Conservation (phyloP, 176 grass and related monocot species). For the Oryza meyeriana region DNA sequence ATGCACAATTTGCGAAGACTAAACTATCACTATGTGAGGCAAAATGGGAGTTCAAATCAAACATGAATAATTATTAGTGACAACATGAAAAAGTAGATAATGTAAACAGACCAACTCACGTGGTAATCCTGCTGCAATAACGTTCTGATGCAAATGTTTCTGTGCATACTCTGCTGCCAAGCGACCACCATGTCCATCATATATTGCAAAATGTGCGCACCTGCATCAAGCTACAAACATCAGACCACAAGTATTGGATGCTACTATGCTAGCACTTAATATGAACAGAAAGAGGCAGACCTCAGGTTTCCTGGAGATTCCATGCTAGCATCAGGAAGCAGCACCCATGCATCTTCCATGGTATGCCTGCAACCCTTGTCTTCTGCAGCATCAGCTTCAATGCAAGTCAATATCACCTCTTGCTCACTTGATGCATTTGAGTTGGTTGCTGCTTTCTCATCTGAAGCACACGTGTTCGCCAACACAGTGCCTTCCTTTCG, state of each 20-base stretch:
- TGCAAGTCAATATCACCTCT: slow-evolving; percentile 25
- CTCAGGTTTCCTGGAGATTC: slow-evolving; percentile 59
- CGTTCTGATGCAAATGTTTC: slow-evolving; percentile 79
- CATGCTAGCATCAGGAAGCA: slow-evolving; percentile 50
- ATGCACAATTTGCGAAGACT: neutral
- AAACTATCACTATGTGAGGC: neutral
- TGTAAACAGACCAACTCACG: slow-evolving; percentile 99
- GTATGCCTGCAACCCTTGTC: slow-evolving; percentile 83
- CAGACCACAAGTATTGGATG: neutral
- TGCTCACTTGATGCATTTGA: slow-evolving; percentile 18
- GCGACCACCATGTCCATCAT: slow-evolving; percentile 82
- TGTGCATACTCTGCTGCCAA: slow-evolving; percentile 78
- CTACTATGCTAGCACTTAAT: neutral
- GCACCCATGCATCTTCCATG: slow-evolving; percentile 86
- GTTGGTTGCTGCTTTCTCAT: slow-evolving; percentile 22
- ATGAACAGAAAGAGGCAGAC: slow-evolving; percentile 38
- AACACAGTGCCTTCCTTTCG: neutral
- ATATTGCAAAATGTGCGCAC: slow-evolving; percentile 81
- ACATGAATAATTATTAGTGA: neutral
- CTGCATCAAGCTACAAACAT: slow-evolving; percentile 34
- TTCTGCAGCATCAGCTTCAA: slow-evolving; percentile 81
- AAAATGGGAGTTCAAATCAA: neutral
- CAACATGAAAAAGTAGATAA: slow-evolving; percentile 34
- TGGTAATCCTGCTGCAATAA: slow-evolving; percentile 90
- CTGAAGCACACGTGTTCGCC: neutral